A percentile compares a stretch with the other conserved stretches of the same genome.
Evolutionary conservation across 2,329 filamentous ascomycete genomes (phyloP).

Genomic region (Dactylellina sp.): DNA sequence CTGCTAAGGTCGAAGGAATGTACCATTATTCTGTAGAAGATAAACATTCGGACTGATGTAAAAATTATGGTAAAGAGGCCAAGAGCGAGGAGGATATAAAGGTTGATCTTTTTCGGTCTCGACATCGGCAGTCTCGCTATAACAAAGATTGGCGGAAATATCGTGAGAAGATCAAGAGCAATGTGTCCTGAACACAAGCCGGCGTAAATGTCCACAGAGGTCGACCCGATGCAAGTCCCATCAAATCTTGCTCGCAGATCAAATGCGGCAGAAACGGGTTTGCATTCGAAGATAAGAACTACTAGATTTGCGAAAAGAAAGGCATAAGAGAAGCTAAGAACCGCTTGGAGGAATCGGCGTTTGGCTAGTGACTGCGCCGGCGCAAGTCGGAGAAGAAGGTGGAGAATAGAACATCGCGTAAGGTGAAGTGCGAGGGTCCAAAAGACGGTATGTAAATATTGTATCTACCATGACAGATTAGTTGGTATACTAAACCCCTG

Average conservation of each 20-base stretch:
- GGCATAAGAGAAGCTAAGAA: conserved; percentile 45
- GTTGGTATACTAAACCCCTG: not conserved
- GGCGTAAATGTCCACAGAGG: conserved; percentile 44
- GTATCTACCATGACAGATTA: conserved; percentile 21
- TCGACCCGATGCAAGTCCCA: conserved; percentile 49
- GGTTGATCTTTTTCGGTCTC: conserved; percentile 42
- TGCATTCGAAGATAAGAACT: conserved; percentile 53
- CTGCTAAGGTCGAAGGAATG: conserved; percentile 46
- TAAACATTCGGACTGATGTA: conserved; percentile 49
- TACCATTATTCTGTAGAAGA: conserved; percentile 51
- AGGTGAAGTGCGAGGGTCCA: conserved; percentile 54
- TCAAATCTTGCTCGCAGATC: conserved; percentile 48
- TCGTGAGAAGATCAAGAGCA: conserved; percentile 47
- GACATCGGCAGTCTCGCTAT: conserved; percentile 47
- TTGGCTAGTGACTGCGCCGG: conserved; percentile 35
- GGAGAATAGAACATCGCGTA: conserved; percentile 48
- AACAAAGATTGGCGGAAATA: conserved; percentile 50
- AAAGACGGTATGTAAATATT: conserved; percentile 54
- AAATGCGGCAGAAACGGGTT: conserved; percentile 45
- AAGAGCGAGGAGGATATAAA: conserved; percentile 44
- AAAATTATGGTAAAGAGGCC: conserved; percentile 50
- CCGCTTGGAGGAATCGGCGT: conserved; percentile 41
- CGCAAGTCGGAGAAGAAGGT: conserved; percentile 48
- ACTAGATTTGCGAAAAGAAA: conserved; percentile 43
- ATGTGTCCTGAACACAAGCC: conserved; percentile 52